Base-by-base conservation (phyloP, 2,329 filamentous ascomycete species). In the Talaromyces funiculosus region DNA sequence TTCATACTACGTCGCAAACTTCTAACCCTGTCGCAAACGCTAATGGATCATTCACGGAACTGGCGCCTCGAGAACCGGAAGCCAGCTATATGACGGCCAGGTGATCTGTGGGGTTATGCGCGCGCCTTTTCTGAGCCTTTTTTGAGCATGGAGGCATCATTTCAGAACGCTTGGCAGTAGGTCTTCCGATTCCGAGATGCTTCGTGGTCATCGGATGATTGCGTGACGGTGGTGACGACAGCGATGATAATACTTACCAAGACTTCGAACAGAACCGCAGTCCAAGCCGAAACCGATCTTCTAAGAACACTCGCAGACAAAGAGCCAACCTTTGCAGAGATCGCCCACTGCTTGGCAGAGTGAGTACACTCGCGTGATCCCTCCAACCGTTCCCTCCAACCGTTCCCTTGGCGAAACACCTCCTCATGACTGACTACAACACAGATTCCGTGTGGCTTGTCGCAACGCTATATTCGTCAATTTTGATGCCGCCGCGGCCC, bases 391-490 rank as follows among this genome's bases (percentile, higher is more conserved):
- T 43, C 18, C 9, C 26, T 22, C 29, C 58, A 59, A 62, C 9
- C 29, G 22, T 35, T 51, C 10, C 8, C 18, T 35, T 35, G 26
- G 22, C 29, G 18, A 51, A 31, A 18, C 29, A 7, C 60, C 14
- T 10, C 49, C 38, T 60, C 24, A 53, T 53, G n/a, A 22, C 60
- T 61, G 62, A 61, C 65, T 64, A 63, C 59, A 68, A 64, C n/a
- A 7, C 68, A 90, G 87, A 66, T 86, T 89, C 73, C 90, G 90
- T 66, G 77, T 86, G 54, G 82, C 84, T 62, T 92, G 88, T 71
- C 86, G 92, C 71, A 82, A 83, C 65, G 84, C 86, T 60, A 86
- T 93, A 62, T 89, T 91, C 70, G 77, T 83, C 71, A 87, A 96
- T 73, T 73, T 76, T 59, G 71, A 75, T 62, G 65, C 70, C 54